Evolutionary conservation across 305 asterid species (phyloP), one percentile per base, ranked within the genome.

Genomic region (Fraxinus floribunda): DNA sequence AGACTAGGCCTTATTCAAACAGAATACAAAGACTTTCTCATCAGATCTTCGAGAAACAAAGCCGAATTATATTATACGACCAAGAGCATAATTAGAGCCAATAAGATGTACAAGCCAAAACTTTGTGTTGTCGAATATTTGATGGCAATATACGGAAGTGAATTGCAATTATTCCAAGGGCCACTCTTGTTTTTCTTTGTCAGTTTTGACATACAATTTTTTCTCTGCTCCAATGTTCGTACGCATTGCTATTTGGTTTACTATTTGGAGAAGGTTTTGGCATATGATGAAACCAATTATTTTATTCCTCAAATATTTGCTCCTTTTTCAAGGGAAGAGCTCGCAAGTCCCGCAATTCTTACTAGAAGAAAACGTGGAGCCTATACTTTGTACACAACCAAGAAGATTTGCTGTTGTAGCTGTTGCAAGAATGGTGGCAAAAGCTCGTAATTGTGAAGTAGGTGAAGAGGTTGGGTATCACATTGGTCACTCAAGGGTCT

Each of bases 361-460:
- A 70, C 90, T 96, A 39, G 97, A 94, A 83, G 91, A 79, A 85
- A 91, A 91, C 78, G 86, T 96, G 90, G 94, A 89, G 74, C 98
- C 99, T 73, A 88, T 96, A 85, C 92, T 94, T 6, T 96, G 99
- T 83, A 96, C 99, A 10, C 99, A 96, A 60, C 98, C 98, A 35
- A 88, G 99, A 86, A 94, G 99, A 89, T 96, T 96, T 88, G 99
- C 99, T 76, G 99, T 96, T 85, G 98, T 94, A 78, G 97, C 98
- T 83, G 98, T 96, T 76, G 97, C 99, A 62, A 88, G 90, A 82
- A 94, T 93, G 98, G 99, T 96, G 74, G 98, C 99, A 34, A 86
- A 82, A 82, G 90, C 97, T 85, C 94, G 97, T 74, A 94, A 91
- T 35, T 92, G 97, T 81, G 97, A 94, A 91, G 92, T 96, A 36